phyloP scores from a whole-genome alignment of 202 grass and related monocot species.

The Schoenoplectus triqueter region DNA sequence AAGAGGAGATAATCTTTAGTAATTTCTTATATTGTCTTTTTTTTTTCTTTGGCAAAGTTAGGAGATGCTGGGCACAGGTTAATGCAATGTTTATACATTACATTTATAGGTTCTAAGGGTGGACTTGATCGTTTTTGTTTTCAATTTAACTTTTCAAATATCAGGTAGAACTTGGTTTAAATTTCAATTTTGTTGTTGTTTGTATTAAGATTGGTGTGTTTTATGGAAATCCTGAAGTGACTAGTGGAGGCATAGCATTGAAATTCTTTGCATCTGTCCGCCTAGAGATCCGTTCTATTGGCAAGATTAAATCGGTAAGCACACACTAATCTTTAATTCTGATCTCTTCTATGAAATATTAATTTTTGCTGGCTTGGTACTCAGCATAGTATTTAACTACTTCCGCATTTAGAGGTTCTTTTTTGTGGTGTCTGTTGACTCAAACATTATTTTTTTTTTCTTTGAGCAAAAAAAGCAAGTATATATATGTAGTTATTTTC shows the following conservation, averaged over 20 bases:
- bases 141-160: not conserved
- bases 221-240: slow-evolving; percentile 99
- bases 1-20: not conserved
- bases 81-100: not conserved
- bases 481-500: not conserved
- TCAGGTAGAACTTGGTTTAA: not conserved
- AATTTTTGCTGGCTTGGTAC: not conserved
- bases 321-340: slow-evolving; percentile 10
- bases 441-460: not conserved
- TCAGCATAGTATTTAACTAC: slow-evolving; percentile 1
- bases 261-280: slow-evolving; percentile 99
- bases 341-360: not conserved
- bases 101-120: not conserved
- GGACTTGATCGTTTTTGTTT: not conserved
- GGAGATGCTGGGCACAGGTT: not conserved
- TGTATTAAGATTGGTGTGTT: slow-evolving; percentile 87
- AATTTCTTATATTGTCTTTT: not conserved
- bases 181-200: slow-evolving; percentile 39
- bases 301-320: slow-evolving; percentile 98
- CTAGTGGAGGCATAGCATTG: slow-evolving; percentile 95
- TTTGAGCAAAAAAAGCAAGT: not conserved
- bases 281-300: slow-evolving; percentile 90
- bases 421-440: not conserved
- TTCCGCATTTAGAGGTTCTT: not conserved
- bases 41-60: not conserved